phyloP scores from a whole-genome alignment of 257 asterid genomes.

The Schizonepeta tenuifolia region DNA sequence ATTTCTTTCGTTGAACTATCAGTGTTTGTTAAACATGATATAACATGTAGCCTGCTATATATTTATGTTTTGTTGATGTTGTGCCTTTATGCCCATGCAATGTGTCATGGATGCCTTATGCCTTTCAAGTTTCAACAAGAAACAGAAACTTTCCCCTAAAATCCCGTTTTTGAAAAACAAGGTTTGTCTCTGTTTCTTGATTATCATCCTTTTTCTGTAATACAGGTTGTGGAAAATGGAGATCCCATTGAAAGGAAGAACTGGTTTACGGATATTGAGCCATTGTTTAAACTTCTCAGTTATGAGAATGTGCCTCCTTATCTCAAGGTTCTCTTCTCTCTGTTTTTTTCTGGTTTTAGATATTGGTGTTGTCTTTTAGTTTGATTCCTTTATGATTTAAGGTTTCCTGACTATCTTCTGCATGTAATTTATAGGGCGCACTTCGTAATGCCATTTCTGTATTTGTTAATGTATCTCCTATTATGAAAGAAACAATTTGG shows the following conservation, averaged over 20 bases:
- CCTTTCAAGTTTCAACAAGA: neutral
- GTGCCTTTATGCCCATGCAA: neutral
- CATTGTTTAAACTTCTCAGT: slow-evolving; percentile 93
- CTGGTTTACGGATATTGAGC: slow-evolving; percentile 97
- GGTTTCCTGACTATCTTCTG: slow-evolving; percentile 28
- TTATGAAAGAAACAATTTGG: slow-evolving; percentile 86
- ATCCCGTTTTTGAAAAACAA: slow-evolving; percentile 15
- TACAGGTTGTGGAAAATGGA: slow-evolving; percentile 86
- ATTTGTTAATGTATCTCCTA: slow-evolving; percentile 80
- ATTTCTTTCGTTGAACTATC: neutral
- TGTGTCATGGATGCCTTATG: slow-evolving; percentile 28
- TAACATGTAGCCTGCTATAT: slow-evolving; percentile 12
- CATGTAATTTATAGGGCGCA: slow-evolving; percentile 68
- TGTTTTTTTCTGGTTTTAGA: slow-evolving; percentile 26
- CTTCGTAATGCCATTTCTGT: slow-evolving; percentile 79
- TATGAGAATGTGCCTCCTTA: slow-evolving; percentile 98
- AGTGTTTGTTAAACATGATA: neutral
- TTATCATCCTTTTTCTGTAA: slow-evolving; percentile 24
- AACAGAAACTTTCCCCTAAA: neutral
- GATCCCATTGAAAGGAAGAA: slow-evolving; percentile 77
- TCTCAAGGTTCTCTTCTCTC: slow-evolving; percentile 73
- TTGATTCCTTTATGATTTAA: slow-evolving; percentile 18
- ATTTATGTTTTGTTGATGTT: slow-evolving; percentile 4
- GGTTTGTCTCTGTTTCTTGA: neutral
- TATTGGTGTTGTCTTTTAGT: slow-evolving; percentile 20